Conservation (phyloP, 345 rosid species). For the Gossypium bickii region DNA sequence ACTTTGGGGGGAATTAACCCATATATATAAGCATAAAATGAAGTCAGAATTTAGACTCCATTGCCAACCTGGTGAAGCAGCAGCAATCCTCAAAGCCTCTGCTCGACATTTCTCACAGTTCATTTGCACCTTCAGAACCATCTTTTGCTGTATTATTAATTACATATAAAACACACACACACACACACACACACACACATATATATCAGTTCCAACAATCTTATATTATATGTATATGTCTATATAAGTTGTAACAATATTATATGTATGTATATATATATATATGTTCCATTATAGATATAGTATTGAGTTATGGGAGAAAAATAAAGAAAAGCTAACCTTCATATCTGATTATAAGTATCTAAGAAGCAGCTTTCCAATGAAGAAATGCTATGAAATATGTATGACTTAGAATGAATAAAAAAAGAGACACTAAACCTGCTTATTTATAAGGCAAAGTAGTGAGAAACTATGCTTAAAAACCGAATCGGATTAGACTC, state of each 20-base stretch:
- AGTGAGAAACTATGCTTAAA: background rate
- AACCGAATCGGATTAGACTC: no score
- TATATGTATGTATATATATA: background rate
- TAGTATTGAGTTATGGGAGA: background rate
- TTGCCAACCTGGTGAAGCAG: background rate
- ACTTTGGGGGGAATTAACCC: background rate
- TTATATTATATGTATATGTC: no score
- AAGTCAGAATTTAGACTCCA: background rate
- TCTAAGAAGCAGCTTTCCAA: background rate
- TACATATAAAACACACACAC: no score
- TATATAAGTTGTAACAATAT: background rate
- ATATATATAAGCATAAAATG: background rate
- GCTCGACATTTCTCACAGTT: conserved; percentile 18
- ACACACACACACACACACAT: accelerated
- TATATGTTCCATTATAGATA: background rate
- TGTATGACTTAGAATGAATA: background rate
- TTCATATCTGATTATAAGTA: conserved; percentile 1
- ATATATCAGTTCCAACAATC: no score
- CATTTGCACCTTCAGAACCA: conserved; percentile 7
- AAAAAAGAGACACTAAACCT: background rate
- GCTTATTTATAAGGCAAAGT: background rate
- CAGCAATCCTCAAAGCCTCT: conserved; percentile 22
- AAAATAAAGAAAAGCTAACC: background rate
- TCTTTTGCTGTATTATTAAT: conserved; percentile 17
- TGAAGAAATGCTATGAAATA: background rate